A percentile compares a stretch with the other conserved stretches of the same genome.
Conservation (phyloP, 176 grass and related monocot genomes). For the Musa beccarii region DNA sequence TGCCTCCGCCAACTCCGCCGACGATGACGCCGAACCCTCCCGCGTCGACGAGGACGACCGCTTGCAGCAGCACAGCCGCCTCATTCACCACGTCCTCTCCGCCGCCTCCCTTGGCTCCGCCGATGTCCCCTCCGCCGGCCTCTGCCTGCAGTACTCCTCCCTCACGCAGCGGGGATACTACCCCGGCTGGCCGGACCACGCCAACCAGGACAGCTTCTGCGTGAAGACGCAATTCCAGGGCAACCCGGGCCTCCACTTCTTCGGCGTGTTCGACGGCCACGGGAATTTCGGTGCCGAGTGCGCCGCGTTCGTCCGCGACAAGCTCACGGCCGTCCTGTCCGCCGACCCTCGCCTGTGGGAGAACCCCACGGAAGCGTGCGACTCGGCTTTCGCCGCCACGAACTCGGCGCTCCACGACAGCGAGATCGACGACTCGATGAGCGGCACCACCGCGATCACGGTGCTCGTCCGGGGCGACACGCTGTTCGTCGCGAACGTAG, state of each 20-base stretch:
- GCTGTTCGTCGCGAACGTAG: slow-evolving; percentile 78
- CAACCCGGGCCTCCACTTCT: slow-evolving; percentile 70
- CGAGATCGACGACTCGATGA: slow-evolving; percentile 78
- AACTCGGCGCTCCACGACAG: slow-evolving; percentile 66
- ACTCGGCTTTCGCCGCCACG: slow-evolving; percentile 34
- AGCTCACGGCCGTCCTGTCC: slow-evolving; percentile 39
- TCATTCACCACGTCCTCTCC: neutral
- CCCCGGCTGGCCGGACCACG: slow-evolving; percentile 53
- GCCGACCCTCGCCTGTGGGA: slow-evolving; percentile 11
- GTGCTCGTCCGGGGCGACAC: slow-evolving; percentile 43
- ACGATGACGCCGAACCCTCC: too few relatives aligned
- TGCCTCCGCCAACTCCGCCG: too few relatives aligned
- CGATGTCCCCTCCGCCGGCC: slow-evolving; percentile 34
- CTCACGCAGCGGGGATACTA: slow-evolving; percentile 57
- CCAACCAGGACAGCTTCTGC: slow-evolving; percentile 61
- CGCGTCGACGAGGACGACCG: too few relatives aligned
- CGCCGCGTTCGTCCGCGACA: slow-evolving; percentile 54
- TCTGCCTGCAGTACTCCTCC: slow-evolving; percentile 52
- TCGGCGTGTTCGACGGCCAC: slow-evolving; percentile 87
- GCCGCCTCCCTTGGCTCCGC: slow-evolving; percentile 15
- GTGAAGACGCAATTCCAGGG: slow-evolving; percentile 43
- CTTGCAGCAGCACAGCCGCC: neutral
- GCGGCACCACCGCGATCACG: slow-evolving; percentile 81
- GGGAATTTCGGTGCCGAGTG: slow-evolving; percentile 46
- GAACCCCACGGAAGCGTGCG: slow-evolving; percentile 41